Percentiles rank a stretch among this genome's conserved stretches.
Evolutionary conservation across 345 rosid genomes (phyloP).

Genomic region (Eutrema japonicum): DNA sequence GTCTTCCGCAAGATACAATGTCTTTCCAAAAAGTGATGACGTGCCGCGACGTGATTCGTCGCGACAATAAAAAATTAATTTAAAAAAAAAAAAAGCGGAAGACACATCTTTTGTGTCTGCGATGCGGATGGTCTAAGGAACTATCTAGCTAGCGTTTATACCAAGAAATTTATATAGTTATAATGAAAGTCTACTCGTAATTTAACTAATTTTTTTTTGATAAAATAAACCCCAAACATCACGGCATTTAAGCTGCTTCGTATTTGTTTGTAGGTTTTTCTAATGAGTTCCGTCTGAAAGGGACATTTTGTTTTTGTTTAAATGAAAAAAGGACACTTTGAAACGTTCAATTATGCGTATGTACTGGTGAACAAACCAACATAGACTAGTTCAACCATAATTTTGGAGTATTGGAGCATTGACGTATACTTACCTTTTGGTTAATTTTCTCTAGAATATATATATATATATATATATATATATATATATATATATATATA

Average conservation of each 20-base stretch:
- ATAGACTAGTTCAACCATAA: slow-evolving; percentile 27
- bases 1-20: no score
- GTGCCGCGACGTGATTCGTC: no score
- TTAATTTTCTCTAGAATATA: neutral
- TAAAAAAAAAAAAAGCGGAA: no score
- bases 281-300: slow-evolving; percentile 16
- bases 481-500: no score
- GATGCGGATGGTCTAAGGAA: no score
- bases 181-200: neutral
- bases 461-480: no score
- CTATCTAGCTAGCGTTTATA: neutral
- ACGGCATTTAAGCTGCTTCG: slow-evolving; percentile 14
- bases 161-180: neutral
- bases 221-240: slow-evolving; percentile 16
- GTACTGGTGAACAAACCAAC: slow-evolving; percentile 17
- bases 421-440: slow-evolving; percentile 9
- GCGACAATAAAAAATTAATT: no score
- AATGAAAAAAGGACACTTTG: slow-evolving; percentile 20
- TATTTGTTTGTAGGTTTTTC: slow-evolving; percentile 7
- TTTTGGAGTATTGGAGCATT: slow-evolving; percentile 6
- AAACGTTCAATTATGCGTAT: slow-evolving; percentile 37
- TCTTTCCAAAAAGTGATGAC: no score
- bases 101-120: no score
- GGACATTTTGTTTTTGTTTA: slow-evolving; percentile 11
- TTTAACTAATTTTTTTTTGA: neutral